Evolutionary conservation across 345 rosid species (phyloP).

Genomic region (Sonneratia caseolaris): DNA sequence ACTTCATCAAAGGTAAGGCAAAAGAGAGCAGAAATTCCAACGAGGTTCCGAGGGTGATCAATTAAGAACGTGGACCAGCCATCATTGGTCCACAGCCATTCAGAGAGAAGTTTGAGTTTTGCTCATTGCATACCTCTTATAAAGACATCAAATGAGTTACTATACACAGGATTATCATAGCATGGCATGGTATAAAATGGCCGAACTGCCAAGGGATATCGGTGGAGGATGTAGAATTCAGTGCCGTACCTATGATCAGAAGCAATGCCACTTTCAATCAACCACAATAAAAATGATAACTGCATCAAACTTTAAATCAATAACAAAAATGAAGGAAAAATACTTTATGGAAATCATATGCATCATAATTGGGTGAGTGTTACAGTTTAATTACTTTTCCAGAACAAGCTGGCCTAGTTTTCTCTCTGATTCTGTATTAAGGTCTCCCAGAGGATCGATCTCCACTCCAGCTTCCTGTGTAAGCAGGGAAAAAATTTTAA

Average conservation of each 20-base stretch:
- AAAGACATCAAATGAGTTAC: conserved; percentile 91
- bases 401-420: conserved; percentile 80
- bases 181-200: conserved; percentile 97
- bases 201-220: conserved; percentile 73
- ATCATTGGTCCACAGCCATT: not conserved
- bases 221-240: conserved; percentile 74
- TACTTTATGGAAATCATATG: not conserved
- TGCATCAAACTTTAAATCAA: not conserved
- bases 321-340: not conserved
- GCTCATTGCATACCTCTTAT: conserved; percentile 48
- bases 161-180: conserved; percentile 56
- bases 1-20: not conserved
- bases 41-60: not conserved
- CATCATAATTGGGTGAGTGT: not conserved
- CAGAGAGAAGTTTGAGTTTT: not conserved
- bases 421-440: conserved; percentile 82
- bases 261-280: not conserved
- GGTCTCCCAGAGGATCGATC: conserved; percentile 80
- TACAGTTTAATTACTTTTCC: conserved; percentile 42
- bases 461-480: conserved; percentile 76
- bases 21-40: not conserved
- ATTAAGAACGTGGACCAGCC: not conserved
- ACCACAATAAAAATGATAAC: not conserved
- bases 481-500: conserved; percentile 10
- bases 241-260: conserved; percentile 55